Base-by-base conservation (phyloP, 257 asterid genomes). In the Salvia splendens region DNA sequence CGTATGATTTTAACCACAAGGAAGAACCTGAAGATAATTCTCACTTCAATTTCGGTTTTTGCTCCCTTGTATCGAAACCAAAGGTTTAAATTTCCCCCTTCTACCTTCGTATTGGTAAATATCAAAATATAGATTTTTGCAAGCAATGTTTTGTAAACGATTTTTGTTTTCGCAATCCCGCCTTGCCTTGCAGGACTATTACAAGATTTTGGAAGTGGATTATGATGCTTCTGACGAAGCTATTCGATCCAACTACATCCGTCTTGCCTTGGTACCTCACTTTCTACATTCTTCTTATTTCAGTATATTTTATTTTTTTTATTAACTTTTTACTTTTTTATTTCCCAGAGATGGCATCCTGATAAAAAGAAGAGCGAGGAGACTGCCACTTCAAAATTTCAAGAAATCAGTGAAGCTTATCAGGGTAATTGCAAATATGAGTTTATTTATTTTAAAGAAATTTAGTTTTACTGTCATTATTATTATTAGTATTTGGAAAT, bases 311-410 rank as follows among this genome's bases (percentile, higher is more conserved):
- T 12, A 15, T 36, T 38, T 52, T 12, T 28, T 61, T 40, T 20
- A 10, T 61, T 16, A 16, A 1, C 2, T 61, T 47, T 64, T 11
- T 46, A 15, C 20, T 42, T 42, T 24, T n/a, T 33, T 72, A 32
- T n/a, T 73, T 47, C 77, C 76, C 77, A 88, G 97, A 88, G 88
- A 84, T 94, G 96, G 96, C 99, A 94, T 71, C 99, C 99, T 30
- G 97, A 94, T 80, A 94, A 94, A 75, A 84, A 85, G 71, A 91
- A 88, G 75, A 84, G 75, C 41, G 87, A 79, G 67, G 95, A 73
- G 48, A 20, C 46, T 54, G 79, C 96, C 35, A 91, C 95, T 70
- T 78, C 96, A 14, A 88, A 71, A 75, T 94, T 94, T 72, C 99
- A 94, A 81, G 99, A 91, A 59, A 91, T 94, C 36, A 94, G 82